Conservation (phyloP, 1,139 yeast genomes). For the Magnusiomyces fungicola region DNA sequence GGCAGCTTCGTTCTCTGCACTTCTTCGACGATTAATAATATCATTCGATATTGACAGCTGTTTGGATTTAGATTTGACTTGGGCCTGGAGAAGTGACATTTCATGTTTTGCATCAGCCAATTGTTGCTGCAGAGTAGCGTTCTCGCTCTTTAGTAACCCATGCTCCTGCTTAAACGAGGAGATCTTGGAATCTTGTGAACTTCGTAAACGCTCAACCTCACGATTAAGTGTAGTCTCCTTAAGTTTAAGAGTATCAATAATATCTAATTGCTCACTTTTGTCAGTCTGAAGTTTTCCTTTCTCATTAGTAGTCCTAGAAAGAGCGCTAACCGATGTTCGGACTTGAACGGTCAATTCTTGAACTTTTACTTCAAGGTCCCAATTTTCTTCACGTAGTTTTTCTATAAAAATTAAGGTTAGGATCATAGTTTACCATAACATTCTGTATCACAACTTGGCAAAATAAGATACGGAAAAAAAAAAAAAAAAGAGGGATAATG, state of each 20-base stretch:
- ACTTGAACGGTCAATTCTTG: constrained; percentile 44
- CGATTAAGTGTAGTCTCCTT: constrained; percentile 26
- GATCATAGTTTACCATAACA: too few species aligned
- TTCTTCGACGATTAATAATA: background rate
- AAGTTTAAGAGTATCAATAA: constrained; percentile 27
- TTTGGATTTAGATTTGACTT: constrained; percentile 24
- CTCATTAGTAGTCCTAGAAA: constrained; percentile 26
- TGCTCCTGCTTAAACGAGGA: constrained; percentile 20
- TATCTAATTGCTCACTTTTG: constrained; percentile 27
- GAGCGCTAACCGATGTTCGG: constrained; percentile 22
- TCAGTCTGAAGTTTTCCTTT: constrained; percentile 23
- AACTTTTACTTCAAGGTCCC: constrained; percentile 66
- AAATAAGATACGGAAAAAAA: background rate
- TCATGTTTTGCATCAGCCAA: constrained; percentile 18
- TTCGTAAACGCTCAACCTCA: constrained; percentile 24
- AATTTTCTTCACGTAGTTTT: constrained; percentile 58
- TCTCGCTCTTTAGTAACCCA: constrained; percentile 24
- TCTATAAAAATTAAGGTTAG: constrained; percentile 30
- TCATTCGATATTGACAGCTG: constrained; percentile 3
- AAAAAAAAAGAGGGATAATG: background rate
- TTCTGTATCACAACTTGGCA: background rate
- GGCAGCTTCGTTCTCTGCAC: background rate
- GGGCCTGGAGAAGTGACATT: constrained; percentile 27
- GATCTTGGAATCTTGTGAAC: constrained; percentile 21
- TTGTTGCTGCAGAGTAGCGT: constrained; percentile 19